These are phyloP conservation scores for Wickerhamiella sergipiensis DNA, from an alignment of 805 yeast genomes.

Conservation along the genomic window DNA sequence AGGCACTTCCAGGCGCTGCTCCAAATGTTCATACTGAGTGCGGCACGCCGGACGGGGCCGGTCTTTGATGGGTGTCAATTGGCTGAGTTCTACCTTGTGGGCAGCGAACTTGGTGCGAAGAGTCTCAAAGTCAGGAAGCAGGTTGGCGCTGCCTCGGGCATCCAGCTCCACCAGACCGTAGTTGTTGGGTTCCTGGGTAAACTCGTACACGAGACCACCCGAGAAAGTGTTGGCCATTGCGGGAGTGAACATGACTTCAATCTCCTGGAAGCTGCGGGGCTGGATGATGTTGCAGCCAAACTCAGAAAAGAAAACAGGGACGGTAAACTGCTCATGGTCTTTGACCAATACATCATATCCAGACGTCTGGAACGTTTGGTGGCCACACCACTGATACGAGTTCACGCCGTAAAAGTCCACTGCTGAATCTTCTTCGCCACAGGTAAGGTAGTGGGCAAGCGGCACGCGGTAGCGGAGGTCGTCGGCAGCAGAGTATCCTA, in stretches of 20 bases:
- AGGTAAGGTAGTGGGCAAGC: slow-evolving; percentile 66
- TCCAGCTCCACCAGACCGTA: slow-evolving; percentile 59
- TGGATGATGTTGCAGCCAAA: slow-evolving; percentile 76
- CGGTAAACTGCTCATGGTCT: slow-evolving; percentile 53
- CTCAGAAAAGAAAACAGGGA: slow-evolving; percentile 82
- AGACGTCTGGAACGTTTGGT: slow-evolving; percentile 65
- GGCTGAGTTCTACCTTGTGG: not conserved
- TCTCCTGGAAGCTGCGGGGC: slow-evolving; percentile 72
- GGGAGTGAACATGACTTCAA: slow-evolving; percentile 49
- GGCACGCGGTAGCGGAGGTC: slow-evolving; percentile 66
- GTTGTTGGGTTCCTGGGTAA: slow-evolving; percentile 61
- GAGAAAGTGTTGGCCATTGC: slow-evolving; percentile 66
- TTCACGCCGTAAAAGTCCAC: slow-evolving; percentile 72
- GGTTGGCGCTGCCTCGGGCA: slow-evolving; percentile 29
- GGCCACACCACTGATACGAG: slow-evolving; percentile 78
- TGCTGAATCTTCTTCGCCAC: slow-evolving; percentile 41
- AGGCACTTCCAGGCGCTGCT: slow-evolving; percentile 19
- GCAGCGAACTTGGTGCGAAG: slow-evolving; percentile 23
- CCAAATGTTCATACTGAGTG: slow-evolving; percentile 7
- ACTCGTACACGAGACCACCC: slow-evolving; percentile 80
- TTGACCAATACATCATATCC: slow-evolving; percentile 60
- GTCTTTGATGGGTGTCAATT: not conserved
- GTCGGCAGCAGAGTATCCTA: slow-evolving; percentile 96
- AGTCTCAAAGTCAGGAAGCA: slow-evolving; percentile 38
- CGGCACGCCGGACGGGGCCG: slow-evolving; percentile 3